A percentile compares a stretch with the other conserved stretches of the same genome.
phyloP scores from a whole-genome alignment of 257 asterid genomes.

The Solanum chilense region DNA sequence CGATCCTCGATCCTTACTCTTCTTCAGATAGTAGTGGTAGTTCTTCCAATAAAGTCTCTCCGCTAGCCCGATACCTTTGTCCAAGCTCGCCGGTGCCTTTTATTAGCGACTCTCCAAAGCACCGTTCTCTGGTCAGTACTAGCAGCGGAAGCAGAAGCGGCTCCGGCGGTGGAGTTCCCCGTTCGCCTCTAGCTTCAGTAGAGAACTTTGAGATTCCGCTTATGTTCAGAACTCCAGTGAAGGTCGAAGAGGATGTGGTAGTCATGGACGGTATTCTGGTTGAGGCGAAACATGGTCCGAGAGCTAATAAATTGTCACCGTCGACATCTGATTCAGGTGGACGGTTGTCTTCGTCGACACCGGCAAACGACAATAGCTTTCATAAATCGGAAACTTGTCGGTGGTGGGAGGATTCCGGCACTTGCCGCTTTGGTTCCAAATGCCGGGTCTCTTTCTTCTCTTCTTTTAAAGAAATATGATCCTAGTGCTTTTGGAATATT shows the following conservation, averaged over 20 bases:
- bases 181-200: slow-evolving; percentile 9
- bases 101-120: neutral
- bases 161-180: neutral
- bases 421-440: slow-evolving; percentile 43
- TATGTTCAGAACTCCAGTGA: slow-evolving; percentile 29
- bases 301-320: slow-evolving; percentile 19
- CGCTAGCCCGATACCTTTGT: slow-evolving; percentile 6
- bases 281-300: slow-evolving; percentile 12
- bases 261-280: slow-evolving; percentile 78
- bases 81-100: neutral
- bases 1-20: slow-evolving; percentile 44
- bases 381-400: slow-evolving; percentile 23
- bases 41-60: slow-evolving; percentile 19
- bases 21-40: slow-evolving; percentile 33
- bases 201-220: slow-evolving; percentile 14
- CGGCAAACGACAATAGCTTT: slow-evolving; percentile 19
- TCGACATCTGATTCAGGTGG: slow-evolving; percentile 18
- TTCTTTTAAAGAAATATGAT: slow-evolving; percentile 1
- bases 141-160: neutral
- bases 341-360: slow-evolving; percentile 8
- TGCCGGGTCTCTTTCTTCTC: slow-evolving; percentile 40
- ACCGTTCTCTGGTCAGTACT: neutral
- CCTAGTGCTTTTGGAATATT: neutral
- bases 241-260: slow-evolving; percentile 66
- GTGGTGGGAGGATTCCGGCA: slow-evolving; percentile 30